phyloP scores from a whole-genome alignment of 2,329 filamentous ascomycete genomes.

The Cytospora mali region DNA sequence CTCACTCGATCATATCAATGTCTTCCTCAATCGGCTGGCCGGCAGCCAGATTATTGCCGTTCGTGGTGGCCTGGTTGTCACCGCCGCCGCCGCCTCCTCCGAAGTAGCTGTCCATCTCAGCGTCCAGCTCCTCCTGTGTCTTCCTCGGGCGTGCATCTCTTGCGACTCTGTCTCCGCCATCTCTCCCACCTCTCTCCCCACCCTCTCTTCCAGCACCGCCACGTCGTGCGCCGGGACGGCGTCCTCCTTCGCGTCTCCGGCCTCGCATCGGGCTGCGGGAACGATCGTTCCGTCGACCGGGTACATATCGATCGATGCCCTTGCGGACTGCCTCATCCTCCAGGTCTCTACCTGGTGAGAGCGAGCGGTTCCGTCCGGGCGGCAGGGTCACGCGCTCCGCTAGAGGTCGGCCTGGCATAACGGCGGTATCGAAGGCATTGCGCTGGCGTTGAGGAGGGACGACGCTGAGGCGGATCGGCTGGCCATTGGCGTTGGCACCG shows the following conservation, averaged over 20 bases:
- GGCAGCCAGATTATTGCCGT: slow-evolving; percentile 45
- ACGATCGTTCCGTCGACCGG: slow-evolving; percentile 54
- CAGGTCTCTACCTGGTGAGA: slow-evolving; percentile 51
- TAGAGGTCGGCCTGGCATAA: slow-evolving; percentile 58
- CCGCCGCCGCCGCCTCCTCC: slow-evolving; percentile 44
- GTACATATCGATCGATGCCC: slow-evolving; percentile 79
- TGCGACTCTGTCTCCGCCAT: slow-evolving; percentile 45
- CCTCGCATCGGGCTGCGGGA: slow-evolving; percentile 62
- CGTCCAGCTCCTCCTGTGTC: slow-evolving; percentile 89
- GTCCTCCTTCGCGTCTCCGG: slow-evolving; percentile 39
- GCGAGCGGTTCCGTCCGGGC: slow-evolving; percentile 63
- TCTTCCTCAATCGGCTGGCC: slow-evolving; percentile 32
- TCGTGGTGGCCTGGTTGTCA: slow-evolving; percentile 33
- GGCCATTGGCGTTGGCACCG: slow-evolving; percentile 87
- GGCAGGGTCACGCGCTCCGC: slow-evolving; percentile 63
- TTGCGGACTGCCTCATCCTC: slow-evolving; percentile 64
- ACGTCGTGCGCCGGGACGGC: slow-evolving; percentile 48
- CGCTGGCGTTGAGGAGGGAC: slow-evolving; percentile 54
- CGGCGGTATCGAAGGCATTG: slow-evolving; percentile 60
- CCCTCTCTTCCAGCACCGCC: slow-evolving; percentile 45
- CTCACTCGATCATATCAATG: slow-evolving; percentile 36
- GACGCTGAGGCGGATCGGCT: slow-evolving; percentile 76
- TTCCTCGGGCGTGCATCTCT: slow-evolving; percentile 70
- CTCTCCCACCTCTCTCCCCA: slow-evolving; percentile 36
- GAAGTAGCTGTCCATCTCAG: slow-evolving; percentile 97